Conservation (phyloP, 2,329 filamentous ascomycete genomes). For the Acrocalymma vagum region DNA sequence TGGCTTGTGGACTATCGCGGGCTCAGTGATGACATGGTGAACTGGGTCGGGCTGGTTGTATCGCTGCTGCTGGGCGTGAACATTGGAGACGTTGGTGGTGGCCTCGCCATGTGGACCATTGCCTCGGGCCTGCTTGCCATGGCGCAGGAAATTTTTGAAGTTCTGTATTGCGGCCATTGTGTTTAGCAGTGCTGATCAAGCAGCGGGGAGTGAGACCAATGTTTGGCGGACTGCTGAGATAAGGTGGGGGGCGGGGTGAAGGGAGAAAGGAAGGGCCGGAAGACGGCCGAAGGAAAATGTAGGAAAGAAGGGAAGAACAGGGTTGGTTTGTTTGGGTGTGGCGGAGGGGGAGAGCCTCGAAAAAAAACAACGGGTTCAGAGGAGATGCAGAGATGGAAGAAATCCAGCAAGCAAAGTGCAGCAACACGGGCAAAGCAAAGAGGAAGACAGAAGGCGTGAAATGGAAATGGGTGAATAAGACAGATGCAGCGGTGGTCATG, state of each 20-base stretch:
- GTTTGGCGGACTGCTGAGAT: constrained; percentile 25
- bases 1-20: constrained; percentile 64
- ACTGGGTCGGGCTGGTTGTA: constrained; percentile 60
- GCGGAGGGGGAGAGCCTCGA: constrained; percentile 1
- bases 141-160: constrained; percentile 97
- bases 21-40: constrained; percentile 66
- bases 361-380: constrained; percentile 21
- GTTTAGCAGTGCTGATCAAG: constrained; percentile 31
- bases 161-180: constrained; percentile 89
- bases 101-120: constrained; percentile 67
- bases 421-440: constrained; percentile 16
- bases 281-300: constrained; percentile 25
- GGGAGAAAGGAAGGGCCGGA: constrained; percentile 18
- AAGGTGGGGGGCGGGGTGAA: constrained; percentile 4
- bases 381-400: constrained; percentile 1
- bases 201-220: too few species aligned
- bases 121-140: constrained; percentile 92
- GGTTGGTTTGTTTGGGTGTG: constrained; percentile 1
- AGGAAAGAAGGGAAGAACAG: constrained; percentile 16
- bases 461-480: constrained; percentile 25
- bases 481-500: constrained; percentile 32
- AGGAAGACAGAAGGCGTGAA: constrained; percentile 17
- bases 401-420: constrained; percentile 20
- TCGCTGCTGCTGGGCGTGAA: constrained; percentile 70
- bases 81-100: constrained; percentile 69